Evolutionary conservation across 805 yeast genomes (phyloP).

Genomic region (Candida pseudoglaebosa): DNA sequence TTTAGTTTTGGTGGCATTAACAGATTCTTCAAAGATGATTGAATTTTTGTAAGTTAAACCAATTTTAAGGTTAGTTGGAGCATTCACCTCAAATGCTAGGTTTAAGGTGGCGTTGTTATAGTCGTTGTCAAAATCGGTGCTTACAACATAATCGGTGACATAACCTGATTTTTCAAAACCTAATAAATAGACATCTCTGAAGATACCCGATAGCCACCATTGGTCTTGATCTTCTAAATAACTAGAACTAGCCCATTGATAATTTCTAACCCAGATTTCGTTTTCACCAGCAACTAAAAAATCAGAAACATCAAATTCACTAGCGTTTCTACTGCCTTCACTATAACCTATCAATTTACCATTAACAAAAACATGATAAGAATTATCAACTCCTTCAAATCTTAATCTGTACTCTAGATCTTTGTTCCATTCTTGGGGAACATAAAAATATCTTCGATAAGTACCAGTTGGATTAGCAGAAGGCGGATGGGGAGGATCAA

Average conservation of each 20-base stretch:
- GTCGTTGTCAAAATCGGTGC: conserved; percentile 14
- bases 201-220: conserved; percentile 39
- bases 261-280: conserved; percentile 22
- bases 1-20: neutral
- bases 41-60: neutral
- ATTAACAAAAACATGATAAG: conserved; percentile 29
- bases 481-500: conserved; percentile 31
- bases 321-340: conserved; percentile 29
- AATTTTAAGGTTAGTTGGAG: neutral
- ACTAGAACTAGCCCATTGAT: conserved; percentile 28
- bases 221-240: conserved; percentile 37
- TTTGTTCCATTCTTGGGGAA: conserved; percentile 12
- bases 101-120: conserved; percentile 9
- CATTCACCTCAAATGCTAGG: conserved; percentile 5
- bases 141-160: conserved; percentile 23
- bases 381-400: conserved; percentile 35
- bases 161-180: conserved; percentile 19
- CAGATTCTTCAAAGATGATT: neutral
- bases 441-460: conserved; percentile 21
- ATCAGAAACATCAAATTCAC: conserved; percentile 25
- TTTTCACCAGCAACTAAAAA: conserved; percentile 8
- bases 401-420: conserved; percentile 17
- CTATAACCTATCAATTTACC: conserved; percentile 25
- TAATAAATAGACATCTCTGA: conserved; percentile 30
- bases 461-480: conserved; percentile 28